Conservation (phyloP, 2,329 filamentous ascomycete species). For the Scopulariopsis brevicaulis region DNA sequence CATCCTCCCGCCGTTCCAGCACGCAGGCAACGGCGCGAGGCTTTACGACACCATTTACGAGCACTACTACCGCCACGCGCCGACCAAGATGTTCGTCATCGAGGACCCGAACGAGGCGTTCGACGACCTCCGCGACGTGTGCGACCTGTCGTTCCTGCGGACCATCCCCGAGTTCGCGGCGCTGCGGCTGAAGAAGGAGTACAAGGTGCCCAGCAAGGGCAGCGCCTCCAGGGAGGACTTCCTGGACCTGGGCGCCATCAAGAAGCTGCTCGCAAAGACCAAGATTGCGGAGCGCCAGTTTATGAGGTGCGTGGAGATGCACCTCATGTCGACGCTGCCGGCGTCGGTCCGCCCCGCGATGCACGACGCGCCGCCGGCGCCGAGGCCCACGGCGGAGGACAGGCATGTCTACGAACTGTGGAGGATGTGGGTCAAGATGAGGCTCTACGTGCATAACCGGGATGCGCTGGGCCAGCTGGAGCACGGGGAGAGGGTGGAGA, state of each 20-base stretch:
- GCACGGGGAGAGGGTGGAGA: conserved; percentile 54
- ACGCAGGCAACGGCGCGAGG: conserved; percentile 63
- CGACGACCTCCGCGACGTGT: conserved; percentile 66
- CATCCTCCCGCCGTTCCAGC: conserved; percentile 79
- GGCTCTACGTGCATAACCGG: conserved; percentile 65
- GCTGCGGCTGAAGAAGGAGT: conserved; percentile 40
- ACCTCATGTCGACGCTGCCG: conserved; percentile 52
- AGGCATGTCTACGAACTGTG: conserved; percentile 58
- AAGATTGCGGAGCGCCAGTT: conserved; percentile 76
- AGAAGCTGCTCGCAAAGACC: conserved; percentile 42
- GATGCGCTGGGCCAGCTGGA: conserved; percentile 62
- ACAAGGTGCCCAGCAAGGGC: conserved; percentile 29
- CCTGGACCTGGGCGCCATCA: conserved; percentile 43
- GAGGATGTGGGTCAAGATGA: conserved; percentile 64
- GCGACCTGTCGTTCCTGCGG: conserved; percentile 57
- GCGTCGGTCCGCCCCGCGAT: conserved; percentile 41
- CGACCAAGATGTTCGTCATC: conserved; percentile 75
- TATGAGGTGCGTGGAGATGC: conserved; percentile 62
- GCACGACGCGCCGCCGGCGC: conserved; percentile 24
- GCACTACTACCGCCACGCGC: conserved; percentile 52
- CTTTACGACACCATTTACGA: conserved; percentile 75
- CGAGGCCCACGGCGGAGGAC: conserved; percentile 32
- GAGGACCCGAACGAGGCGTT: conserved; percentile 89
- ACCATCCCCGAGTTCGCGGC: conserved; percentile 43
- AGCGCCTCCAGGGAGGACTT: conserved; percentile 23